phyloP scores from a whole-genome alignment of 805 yeast species.

The Ascoidea asiatica region DNA sequence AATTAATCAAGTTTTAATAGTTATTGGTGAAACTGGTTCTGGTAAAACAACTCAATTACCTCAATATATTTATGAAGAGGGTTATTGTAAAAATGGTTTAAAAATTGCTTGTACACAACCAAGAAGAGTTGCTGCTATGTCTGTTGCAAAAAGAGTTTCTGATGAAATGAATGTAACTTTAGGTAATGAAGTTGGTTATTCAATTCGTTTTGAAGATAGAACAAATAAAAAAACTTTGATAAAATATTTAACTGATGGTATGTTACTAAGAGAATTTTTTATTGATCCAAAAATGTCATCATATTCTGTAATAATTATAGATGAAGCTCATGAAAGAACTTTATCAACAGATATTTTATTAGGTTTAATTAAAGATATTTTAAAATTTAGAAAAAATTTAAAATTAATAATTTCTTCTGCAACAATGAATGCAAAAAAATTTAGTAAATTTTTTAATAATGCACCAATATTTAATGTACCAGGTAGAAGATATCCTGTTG shows the following conservation, averaged over 20 bases:
- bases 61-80: conserved; percentile 74
- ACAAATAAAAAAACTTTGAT: conserved; percentile 52
- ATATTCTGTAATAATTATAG: conserved; percentile 82
- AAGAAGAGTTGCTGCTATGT: conserved; percentile 86
- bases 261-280: conserved; percentile 75
- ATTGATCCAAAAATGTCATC: conserved; percentile 54
- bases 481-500: conserved; percentile 89
- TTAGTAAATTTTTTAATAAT: conserved; percentile 64
- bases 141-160: conserved; percentile 84
- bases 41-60: conserved; percentile 94
- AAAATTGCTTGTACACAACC: conserved; percentile 88
- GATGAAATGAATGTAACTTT: conserved; percentile 71
- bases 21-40: conserved; percentile 85
- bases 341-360: conserved; percentile 69
- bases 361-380: conserved; percentile 66
- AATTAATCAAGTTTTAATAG: conserved; percentile 53
- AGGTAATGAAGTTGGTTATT: conserved; percentile 86
- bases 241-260: conserved; percentile 94
- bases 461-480: conserved; percentile 88
- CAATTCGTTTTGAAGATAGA: conserved; percentile 75
- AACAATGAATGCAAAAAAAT: conserved; percentile 81
- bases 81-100: conserved; percentile 45
- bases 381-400: conserved; percentile 50
- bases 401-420: conserved; percentile 82
- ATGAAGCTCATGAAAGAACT: conserved; percentile 96